A percentile compares a stretch with the other conserved stretches of the same genome.
These are phyloP conservation scores for Hirsutella thompsonii DNA, from an alignment of 2,329 filamentous ascomycete species.

Conservation along the genomic window DNA sequence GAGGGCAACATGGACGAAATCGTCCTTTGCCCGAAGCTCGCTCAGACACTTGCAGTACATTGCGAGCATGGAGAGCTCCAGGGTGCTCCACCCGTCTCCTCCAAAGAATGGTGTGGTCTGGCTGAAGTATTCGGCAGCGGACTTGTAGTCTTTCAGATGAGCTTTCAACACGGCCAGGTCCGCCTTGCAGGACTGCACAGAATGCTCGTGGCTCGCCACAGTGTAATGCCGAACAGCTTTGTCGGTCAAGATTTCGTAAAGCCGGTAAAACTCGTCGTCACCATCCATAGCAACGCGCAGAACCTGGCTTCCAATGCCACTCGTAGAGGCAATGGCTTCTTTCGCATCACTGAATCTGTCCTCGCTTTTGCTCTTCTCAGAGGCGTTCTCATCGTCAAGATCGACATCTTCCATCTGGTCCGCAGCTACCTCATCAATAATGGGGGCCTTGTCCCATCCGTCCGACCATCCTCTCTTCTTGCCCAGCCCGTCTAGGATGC, in stretches of 20 bases:
- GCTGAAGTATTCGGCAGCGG: conserved; percentile 67
- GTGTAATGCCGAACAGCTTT: conserved; percentile 73
- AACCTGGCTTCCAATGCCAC: conserved; percentile 30
- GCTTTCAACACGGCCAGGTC: conserved; percentile 82
- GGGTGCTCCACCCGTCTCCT: conserved; percentile 60
- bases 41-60: conserved; percentile 78
- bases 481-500: conserved; percentile 64
- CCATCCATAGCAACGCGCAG: conserved; percentile 49
- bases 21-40: conserved; percentile 60
- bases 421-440: conserved; percentile 29
- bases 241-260: conserved; percentile 70
- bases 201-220: conserved; percentile 64
- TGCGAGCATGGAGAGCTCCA: conserved; percentile 73
- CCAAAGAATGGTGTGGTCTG: conserved; percentile 69
- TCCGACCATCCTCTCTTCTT: conserved; percentile 61
- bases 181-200: conserved; percentile 63
- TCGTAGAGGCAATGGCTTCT: conserved; percentile 1
- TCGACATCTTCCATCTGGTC: conserved; percentile 44
- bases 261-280: conserved; percentile 48
- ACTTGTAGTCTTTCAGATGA: conserved; percentile 57
- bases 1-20: conserved; percentile 65
- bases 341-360: not conserved
- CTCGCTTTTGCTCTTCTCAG: conserved; percentile 9
- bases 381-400: conserved; percentile 28
- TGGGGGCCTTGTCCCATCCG: conserved; percentile 54